Evolutionary conservation across 139 green algal species (phyloP).

Genomic region (Micractinium conductrix): DNA sequence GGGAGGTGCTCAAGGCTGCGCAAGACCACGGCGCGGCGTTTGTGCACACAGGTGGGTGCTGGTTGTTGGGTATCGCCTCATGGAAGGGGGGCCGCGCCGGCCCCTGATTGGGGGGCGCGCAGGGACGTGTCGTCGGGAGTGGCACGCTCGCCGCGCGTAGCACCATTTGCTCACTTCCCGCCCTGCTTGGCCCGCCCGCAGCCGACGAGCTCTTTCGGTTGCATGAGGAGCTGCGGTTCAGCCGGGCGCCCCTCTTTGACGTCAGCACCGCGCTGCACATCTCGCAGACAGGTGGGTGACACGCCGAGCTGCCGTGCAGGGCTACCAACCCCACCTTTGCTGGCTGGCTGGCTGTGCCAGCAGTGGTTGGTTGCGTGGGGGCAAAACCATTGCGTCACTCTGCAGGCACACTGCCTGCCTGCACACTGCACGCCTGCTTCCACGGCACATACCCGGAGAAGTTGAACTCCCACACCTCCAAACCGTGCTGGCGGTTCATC

Average conservation of each 20-base stretch:
- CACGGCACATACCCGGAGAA: too few species aligned
- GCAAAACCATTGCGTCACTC: too few species aligned
- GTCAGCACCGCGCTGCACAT: constrained; percentile 61
- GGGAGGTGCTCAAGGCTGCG: not conserved
- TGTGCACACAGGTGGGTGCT: constrained; percentile 17
- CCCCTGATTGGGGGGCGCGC: not conserved
- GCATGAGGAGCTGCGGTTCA: constrained; percentile 33
- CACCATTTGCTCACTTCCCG: not conserved
- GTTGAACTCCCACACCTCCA: too few species aligned
- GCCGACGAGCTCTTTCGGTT: constrained; percentile 27
- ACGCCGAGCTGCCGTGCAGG: not conserved
- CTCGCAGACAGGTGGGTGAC: constrained; percentile 3
- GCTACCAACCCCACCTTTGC: not conserved
- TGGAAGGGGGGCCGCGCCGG: not conserved
- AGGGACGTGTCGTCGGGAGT: not conserved
- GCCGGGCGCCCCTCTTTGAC: constrained; percentile 55
- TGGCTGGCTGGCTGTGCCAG: not conserved
- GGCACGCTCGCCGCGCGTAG: not conserved
- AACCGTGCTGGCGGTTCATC: too few species aligned
- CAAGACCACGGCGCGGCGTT: constrained; percentile 25
- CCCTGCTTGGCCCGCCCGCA: not conserved
- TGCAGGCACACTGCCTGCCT: too few species aligned
- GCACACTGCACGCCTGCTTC: too few species aligned
- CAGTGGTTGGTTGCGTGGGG: too few species aligned
- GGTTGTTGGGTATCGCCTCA: too few species aligned